Evolutionary conservation across 495 filamentous ascomycete species (phyloP), one percentile per base, ranked within the genome.

Genomic region (Xylaria bambusicola): DNA sequence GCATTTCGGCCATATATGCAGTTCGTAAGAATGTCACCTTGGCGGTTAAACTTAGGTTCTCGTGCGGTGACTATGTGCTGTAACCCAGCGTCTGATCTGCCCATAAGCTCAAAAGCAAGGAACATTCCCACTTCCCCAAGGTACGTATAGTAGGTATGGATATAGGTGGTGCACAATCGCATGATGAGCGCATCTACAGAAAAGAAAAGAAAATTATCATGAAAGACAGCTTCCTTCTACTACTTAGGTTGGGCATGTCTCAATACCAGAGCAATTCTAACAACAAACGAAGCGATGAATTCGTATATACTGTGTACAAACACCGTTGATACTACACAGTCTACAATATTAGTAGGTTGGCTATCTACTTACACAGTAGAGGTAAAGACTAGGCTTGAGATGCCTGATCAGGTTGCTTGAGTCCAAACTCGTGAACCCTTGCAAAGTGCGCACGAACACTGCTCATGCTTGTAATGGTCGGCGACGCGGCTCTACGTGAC

Each of bases 401-500:
- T 38, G 36, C 36, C 36, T 38, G 15, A 15, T 38, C 36, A 3
- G 36, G 36, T 38, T 6, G 36, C 13, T 38, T 3, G 15, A 38
- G 36, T 15, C 6, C 36, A 38, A 10, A 13, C 36, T 38, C 36
- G 3, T 15, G 5, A 38, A 15, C 36, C 36, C 36, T 38, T 38
- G 36, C 12, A 6, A 38, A 38, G 13, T 13, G 15, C 36, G 12
- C 36, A 38, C 36, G 13, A 38, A 38, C 31, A 33, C 31, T 15
- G 36, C 6, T 13, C 36, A 6, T 3, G 36, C 36, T 15, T 3
- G 36, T 13, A 47, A 47, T 47, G 44, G 31, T 17, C 29, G 9
- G 29, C 54, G 18, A 57, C 54, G 44, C 54, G 44, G 41, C 41
- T 56, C 26, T 12, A 45, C 18, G 20, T 13, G 29, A 40, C 41